These are phyloP conservation scores for Sarcodon sp. DNA, from an alignment of 768 basidiomycete genomes.

Conservation along the genomic window DNA sequence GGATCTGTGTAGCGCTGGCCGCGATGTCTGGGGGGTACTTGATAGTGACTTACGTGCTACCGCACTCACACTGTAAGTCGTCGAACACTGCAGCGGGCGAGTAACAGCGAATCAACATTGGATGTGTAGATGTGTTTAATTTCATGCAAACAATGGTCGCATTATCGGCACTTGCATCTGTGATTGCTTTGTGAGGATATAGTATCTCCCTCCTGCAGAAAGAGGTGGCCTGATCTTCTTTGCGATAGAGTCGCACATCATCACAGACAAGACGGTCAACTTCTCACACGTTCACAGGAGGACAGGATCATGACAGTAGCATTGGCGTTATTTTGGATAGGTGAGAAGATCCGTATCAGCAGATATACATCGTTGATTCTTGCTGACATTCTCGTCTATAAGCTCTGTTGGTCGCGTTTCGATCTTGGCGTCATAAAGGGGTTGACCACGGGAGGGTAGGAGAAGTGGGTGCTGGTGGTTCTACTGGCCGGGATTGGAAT, in stretches of 20 bases:
- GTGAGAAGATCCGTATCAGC: slow-evolving; percentile 25
- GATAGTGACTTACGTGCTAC: background rate
- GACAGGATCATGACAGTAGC: slow-evolving; percentile 62
- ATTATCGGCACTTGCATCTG: slow-evolving; percentile 46
- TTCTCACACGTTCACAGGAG: slow-evolving; percentile 60
- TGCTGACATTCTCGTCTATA: background rate
- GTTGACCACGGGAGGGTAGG: slow-evolving; percentile 9
- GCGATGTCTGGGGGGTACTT: background rate
- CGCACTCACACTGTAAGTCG: slow-evolving; percentile 5
- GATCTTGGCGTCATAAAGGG: slow-evolving; percentile 20
- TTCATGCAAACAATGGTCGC: slow-evolving; percentile 59
- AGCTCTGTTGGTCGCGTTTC: slow-evolving; percentile 31
- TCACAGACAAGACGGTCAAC: slow-evolving; percentile 43
- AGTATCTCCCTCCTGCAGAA: background rate
- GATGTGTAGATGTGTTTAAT: slow-evolving; percentile 15
- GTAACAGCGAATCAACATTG: background rate
- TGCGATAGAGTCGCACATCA: slow-evolving; percentile 49
- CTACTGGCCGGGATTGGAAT: slow-evolving; percentile 5
- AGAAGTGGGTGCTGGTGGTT: slow-evolving; percentile 6
- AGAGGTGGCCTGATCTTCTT: background rate
- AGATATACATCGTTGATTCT: background rate
- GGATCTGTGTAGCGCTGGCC: background rate
- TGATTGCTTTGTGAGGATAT: slow-evolving; percentile 49
- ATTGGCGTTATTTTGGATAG: slow-evolving; percentile 66
- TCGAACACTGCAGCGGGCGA: background rate